Base-by-base conservation (phyloP, 1,284 basidiomycete species). In the Acaromyces ingoldii region DNA sequence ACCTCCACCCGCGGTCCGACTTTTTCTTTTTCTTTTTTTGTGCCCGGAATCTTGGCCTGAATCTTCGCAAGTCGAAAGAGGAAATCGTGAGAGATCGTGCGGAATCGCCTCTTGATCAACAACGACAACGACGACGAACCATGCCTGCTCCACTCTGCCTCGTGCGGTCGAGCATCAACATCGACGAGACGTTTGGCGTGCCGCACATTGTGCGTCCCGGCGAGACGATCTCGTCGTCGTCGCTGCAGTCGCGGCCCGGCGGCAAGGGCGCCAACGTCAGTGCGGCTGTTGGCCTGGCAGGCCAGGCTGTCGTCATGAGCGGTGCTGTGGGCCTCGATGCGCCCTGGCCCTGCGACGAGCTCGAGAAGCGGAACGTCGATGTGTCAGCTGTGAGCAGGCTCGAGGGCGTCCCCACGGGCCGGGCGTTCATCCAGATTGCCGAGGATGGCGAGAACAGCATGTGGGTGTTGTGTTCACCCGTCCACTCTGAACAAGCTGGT, bases 251-350 rank as follows among this genome's bases (percentile, higher is more conserved):
- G 6, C 61, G 66, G 6, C 57, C 69, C 1, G 73, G 73, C 19
- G 73, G 73, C 6, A 75, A 75, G 42, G 73, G 73, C 3, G 70
- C 68, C 41, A 75, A 75, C 31, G 68, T 72, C 21, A 58, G 63
- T 5, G 72, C 70, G 0, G 70, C 70, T 2, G 60, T 72, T 15
- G 65, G 55, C 2, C 63, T 69, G 2, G 67, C 69, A 1, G 72
- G 67, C n/a, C 62, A 51, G 3, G 28, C 44, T 0, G 70, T 68
- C 1, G 44, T 40, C 1, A 54, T 75, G 37, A 60, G 60, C 0
- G 73, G 65, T 9, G 62, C 62, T 3, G 64, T 73, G 1, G 73
- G 73, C 21, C 53, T 53, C n/a, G 73, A 75, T 28, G 73, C 65
- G 6, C 41, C 58, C 1, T 74, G 71, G 71, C 65, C 67, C 0